Conservation (phyloP, 2,329 filamentous ascomycete genomes). For the Cordyceps fumosorosea region DNA sequence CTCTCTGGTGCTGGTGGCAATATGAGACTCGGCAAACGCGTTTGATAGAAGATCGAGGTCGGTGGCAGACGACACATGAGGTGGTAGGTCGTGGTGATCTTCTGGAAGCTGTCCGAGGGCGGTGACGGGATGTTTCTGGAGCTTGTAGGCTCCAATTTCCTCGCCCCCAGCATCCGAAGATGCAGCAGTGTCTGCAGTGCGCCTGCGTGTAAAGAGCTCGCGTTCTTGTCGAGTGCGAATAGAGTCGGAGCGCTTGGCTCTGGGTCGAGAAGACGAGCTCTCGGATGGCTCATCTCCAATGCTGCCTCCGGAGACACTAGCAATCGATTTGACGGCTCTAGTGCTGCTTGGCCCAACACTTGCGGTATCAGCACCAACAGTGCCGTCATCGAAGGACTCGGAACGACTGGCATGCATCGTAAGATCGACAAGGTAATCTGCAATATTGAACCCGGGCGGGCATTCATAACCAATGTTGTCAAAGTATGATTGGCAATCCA, state of each 20-base stretch:
- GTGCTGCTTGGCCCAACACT: slow-evolving; percentile 80
- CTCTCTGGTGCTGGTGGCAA: slow-evolving; percentile 65
- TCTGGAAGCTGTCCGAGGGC: slow-evolving; percentile 55
- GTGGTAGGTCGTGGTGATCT: slow-evolving; percentile 59
- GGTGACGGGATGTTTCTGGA: slow-evolving; percentile 39
- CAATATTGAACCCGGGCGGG: slow-evolving; percentile 96
- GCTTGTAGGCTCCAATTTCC: slow-evolving; percentile 43
- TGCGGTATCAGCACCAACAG: slow-evolving; percentile 46
- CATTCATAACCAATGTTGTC: slow-evolving; percentile 87
- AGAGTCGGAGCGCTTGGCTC: slow-evolving; percentile 67
- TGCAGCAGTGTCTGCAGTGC: slow-evolving; percentile 56
- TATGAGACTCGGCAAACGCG: slow-evolving; percentile 70
- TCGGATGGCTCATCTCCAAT: slow-evolving; percentile 61
- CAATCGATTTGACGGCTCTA: slow-evolving; percentile 81
- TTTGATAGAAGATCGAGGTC: slow-evolving; percentile 77
- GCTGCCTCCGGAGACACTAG: slow-evolving; percentile 73
- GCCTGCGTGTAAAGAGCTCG: slow-evolving; percentile 79
- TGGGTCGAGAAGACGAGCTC: slow-evolving; percentile 57
- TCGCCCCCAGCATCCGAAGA: slow-evolving; percentile 50
- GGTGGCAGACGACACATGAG: slow-evolving; percentile 55
- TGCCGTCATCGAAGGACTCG: slow-evolving; percentile 49
- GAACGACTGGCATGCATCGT: slow-evolving; percentile 86
- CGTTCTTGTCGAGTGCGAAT: slow-evolving; percentile 81
- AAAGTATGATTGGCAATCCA: slow-evolving; percentile 85
- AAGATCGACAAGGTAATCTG: slow-evolving; percentile 92